phyloP scores from a whole-genome alignment of 345 rosid genomes.

The Limnanthes douglasii region DNA sequence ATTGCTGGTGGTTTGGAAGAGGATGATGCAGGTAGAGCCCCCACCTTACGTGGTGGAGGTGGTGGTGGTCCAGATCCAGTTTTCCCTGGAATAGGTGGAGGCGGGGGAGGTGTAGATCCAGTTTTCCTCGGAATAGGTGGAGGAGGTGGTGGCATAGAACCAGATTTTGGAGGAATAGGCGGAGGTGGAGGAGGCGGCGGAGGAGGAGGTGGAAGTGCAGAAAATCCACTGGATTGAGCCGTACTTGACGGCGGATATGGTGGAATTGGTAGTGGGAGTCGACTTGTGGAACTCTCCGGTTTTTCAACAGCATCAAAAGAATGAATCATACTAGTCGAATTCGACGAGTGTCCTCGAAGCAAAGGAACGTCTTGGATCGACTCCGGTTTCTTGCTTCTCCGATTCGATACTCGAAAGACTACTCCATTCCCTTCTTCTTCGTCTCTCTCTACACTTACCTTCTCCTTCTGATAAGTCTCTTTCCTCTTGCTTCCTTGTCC shows the following conservation, averaged over 20 bases:
- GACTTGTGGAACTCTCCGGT: neutral
- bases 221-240: slow-evolving; percentile 8
- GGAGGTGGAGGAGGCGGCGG: slow-evolving; percentile 13
- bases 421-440: slow-evolving; percentile 14
- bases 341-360: slow-evolving; percentile 47
- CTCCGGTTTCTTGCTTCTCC: slow-evolving; percentile 13
- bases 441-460: slow-evolving; percentile 8
- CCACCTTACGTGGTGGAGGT: slow-evolving; percentile 25
- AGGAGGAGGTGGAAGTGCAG: slow-evolving; percentile 7
- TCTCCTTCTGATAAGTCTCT: slow-evolving; percentile 12
- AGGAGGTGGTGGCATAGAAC: slow-evolving; percentile 9
- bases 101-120: slow-evolving; percentile 12
- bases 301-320: slow-evolving; percentile 4
- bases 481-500: slow-evolving; percentile 17
- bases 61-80: slow-evolving; percentile 26
- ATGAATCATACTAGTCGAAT: slow-evolving; percentile 21
- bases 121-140: slow-evolving; percentile 14
- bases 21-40: slow-evolving; percentile 10
- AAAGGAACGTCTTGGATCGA: slow-evolving; percentile 40
- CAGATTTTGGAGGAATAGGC: slow-evolving; percentile 11
- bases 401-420: slow-evolving; percentile 4
- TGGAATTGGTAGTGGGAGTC: slow-evolving; percentile 1
- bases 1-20: slow-evolving; percentile 27
- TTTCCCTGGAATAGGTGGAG: slow-evolving; percentile 17
- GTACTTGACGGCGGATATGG: slow-evolving; percentile 1